Conservation (phyloP, 1,139 yeast species). For the Candida sanyaensis region DNA sequence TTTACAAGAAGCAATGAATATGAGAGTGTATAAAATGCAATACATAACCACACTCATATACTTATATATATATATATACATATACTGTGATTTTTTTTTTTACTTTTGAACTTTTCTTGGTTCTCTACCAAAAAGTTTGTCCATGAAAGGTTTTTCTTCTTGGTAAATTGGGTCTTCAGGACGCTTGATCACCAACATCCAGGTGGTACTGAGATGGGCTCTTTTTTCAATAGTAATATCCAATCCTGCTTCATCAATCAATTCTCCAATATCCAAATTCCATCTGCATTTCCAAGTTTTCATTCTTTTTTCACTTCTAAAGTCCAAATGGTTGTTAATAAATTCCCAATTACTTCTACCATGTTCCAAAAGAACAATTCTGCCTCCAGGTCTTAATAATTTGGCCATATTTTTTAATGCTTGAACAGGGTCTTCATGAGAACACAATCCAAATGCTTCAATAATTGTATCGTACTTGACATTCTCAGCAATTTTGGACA, state of each 20-base stretch:
- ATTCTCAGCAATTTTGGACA: conserved; percentile 54
- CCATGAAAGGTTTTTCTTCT: conserved; percentile 46
- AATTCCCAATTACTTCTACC: conserved; percentile 84
- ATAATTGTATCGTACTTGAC: conserved; percentile 85
- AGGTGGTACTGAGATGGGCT: conserved; percentile 91
- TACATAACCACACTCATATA: conserved; percentile 10
- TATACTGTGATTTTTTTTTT: conserved; percentile 3
- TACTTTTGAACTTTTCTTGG: conserved; percentile 15
- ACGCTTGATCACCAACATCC: conserved; percentile 76
- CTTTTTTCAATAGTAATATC: conserved; percentile 79
- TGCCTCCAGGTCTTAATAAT: conserved; percentile 86
- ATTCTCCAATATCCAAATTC: conserved; percentile 90
- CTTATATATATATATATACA: neutral
- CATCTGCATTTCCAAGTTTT: conserved; percentile 97
- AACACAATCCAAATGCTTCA: conserved; percentile 94
- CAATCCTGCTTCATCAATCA: conserved; percentile 80
- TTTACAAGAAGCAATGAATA: conserved; percentile 7
- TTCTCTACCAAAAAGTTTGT: conserved; percentile 42
- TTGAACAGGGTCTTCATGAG: conserved; percentile 88
- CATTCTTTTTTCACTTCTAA: conserved; percentile 80
- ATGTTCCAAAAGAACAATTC: conserved; percentile 85
- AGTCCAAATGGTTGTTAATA: conserved; percentile 79
- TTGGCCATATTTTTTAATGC: conserved; percentile 75
- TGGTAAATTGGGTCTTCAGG: conserved; percentile 59
- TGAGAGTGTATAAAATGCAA: neutral